phyloP scores from a whole-genome alignment of 2,329 filamentous ascomycete genomes.

The Parasarocladium wereldwijsianum region DNA sequence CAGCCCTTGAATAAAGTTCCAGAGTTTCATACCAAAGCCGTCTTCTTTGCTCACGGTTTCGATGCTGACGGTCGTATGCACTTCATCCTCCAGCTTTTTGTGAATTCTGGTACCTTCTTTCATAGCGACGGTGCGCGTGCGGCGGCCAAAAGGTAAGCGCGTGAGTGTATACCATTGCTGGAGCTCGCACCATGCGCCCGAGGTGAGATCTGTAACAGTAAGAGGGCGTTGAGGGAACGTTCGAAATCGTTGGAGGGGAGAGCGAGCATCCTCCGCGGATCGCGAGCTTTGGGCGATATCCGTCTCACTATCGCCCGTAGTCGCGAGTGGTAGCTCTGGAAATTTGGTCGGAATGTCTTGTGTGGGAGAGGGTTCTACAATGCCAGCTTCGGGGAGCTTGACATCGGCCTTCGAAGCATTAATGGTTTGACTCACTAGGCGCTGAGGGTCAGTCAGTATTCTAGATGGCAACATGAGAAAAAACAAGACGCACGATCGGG shows the following conservation, averaged over 20 bases:
- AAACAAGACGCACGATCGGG: slow-evolving; percentile 33
- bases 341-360: too few species aligned
- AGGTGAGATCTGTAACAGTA: slow-evolving; percentile 76
- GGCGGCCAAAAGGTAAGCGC: slow-evolving; percentile 54
- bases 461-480: not conserved
- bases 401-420: too few species aligned
- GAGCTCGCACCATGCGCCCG: slow-evolving; percentile 89
- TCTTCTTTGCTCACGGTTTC: slow-evolving; percentile 66
- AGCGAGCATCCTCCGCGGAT: slow-evolving; percentile 21
- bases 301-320: too few species aligned
- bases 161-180: slow-evolving; percentile 84
- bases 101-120: slow-evolving; percentile 67
- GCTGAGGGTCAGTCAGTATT: slow-evolving; percentile 48
- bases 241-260: slow-evolving; percentile 66
- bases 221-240: slow-evolving; percentile 63
- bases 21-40: slow-evolving; percentile 64
- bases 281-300: too few species aligned
- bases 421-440: slow-evolving; percentile 41
- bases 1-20: slow-evolving; percentile 83
- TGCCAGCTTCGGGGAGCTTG: too few species aligned
- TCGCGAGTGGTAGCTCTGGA: too few species aligned
- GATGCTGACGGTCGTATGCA: slow-evolving; percentile 63
- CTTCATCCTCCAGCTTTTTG: slow-evolving; percentile 68
- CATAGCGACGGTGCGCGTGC: slow-evolving; percentile 70
- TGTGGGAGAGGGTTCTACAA: slow-evolving; percentile 7